Percentiles rank a stretch among this genome's conserved stretches.
These are phyloP conservation scores for Aspergillus vadensis DNA, from an alignment of 2,329 filamentous ascomycete species.

Conservation along the genomic window DNA sequence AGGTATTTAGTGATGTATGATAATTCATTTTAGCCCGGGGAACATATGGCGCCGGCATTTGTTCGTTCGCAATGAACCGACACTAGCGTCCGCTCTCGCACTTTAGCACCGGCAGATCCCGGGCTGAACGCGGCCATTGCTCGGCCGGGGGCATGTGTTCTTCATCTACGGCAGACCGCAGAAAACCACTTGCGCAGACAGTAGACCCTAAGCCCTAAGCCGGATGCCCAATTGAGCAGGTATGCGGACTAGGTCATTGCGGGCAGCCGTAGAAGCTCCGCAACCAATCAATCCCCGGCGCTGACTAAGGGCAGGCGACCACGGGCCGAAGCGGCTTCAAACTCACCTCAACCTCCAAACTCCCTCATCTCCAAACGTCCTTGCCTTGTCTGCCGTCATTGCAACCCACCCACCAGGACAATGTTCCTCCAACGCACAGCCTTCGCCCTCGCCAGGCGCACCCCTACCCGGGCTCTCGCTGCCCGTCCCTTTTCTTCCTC, in stretches of 20 bases:
- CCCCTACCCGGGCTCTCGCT: constrained; percentile 45
- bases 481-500: constrained; percentile 50
- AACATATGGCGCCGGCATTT: constrained; percentile 3
- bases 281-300: constrained; percentile 27
- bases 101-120: not conserved
- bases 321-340: constrained; percentile 44
- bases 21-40: constrained; percentile 14
- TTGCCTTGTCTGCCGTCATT: constrained; percentile 27
- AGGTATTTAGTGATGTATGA: constrained; percentile 19
- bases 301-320: constrained; percentile 29
- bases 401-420: constrained; percentile 31
- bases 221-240: constrained; percentile 23
- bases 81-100: constrained; percentile 6
- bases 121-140: not conserved
- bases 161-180: not conserved
- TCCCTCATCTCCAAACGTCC: constrained; percentile 33
- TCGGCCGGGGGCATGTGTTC: not conserved
- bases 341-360: constrained; percentile 41
- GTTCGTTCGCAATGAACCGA: constrained; percentile 1
- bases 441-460: constrained; percentile 49
- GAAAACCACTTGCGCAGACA: not conserved
- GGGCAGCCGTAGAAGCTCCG: constrained; percentile 20
- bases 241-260: constrained; percentile 18
- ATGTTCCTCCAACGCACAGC: constrained; percentile 53
- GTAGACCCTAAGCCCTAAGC: constrained; percentile 21